A percentile compares a stretch with the other conserved stretches of the same genome.
Conservation (phyloP, 225 moss, liverwort and hornwort species). For the Ulota crispa region DNA sequence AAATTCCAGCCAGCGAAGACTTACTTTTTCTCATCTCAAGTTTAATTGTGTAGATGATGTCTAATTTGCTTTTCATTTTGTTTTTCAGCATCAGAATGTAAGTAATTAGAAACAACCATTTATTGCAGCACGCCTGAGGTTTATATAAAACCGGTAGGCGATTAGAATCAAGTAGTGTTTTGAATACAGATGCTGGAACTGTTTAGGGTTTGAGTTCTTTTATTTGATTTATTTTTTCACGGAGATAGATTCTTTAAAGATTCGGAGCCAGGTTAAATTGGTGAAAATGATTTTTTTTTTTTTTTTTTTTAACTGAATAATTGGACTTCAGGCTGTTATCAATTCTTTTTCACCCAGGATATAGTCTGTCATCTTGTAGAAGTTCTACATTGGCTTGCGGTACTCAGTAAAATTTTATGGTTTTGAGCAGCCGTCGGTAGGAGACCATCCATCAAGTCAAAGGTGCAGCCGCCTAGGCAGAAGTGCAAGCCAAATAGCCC, state of each 20-base stretch:
- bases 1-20: background rate
- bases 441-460: conserved; percentile 69
- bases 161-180: background rate
- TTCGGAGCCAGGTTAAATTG: background rate
- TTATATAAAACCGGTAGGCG: background rate
- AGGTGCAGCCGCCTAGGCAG: conserved; percentile 85
- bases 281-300: background rate
- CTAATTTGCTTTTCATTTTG: background rate
- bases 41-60: background rate
- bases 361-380: background rate
- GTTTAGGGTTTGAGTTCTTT: background rate
- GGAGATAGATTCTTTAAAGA: background rate
- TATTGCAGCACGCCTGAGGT: background rate
- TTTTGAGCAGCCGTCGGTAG: conserved; percentile 68
- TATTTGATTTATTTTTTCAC: background rate
- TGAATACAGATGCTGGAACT: conserved; percentile 14
- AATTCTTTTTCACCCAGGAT: background rate
- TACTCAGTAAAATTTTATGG: conserved; percentile 24
- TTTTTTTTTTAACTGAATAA: background rate
- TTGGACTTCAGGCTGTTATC: background rate
- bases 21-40: background rate
- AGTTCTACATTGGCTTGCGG: background rate
- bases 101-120: background rate
- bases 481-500: conserved; percentile 68
- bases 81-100: background rate